Evolutionary conservation across 2,329 filamentous ascomycete genomes (phyloP), one percentile per base, ranked within the genome.

Genomic region (Penicillium verrucosum): DNA sequence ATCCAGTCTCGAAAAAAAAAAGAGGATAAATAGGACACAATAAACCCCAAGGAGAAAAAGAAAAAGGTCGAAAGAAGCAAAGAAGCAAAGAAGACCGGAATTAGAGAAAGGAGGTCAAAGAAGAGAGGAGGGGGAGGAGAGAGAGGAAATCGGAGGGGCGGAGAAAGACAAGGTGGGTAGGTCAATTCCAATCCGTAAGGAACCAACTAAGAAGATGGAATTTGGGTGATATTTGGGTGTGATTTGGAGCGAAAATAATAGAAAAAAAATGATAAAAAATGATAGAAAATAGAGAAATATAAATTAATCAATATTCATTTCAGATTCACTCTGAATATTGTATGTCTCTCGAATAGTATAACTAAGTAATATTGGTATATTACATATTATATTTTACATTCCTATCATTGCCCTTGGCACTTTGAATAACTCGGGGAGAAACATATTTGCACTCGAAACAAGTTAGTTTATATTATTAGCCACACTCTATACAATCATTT

Each of bases 71-170:
- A 47, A 54, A 56, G 44, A 30, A 49, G 30, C 11, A 32, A 32
- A 27, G 18, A 54, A 51, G 30, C 21, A 21, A 21, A 55, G 16
- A 21, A 21, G 21, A 21, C 27, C 38, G 9, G 41, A 23, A 23
- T 11, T 16, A 29, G n/a, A 27, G 44, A 49, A 27, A 37, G 25
- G 52, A n/a, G 40, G 48, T 51, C 37, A 40, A 50, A 42, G 54
- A 57, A 59, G 54, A 37, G 40, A 51, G 46, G 41, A 51, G 46
- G 46, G 41, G 21, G 47, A 18, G 55, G 34, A 27, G 25, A 38
- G 48, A 49, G 47, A 52, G 57, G 54, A 50, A 52, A 52, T 53
- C 49, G 40, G 40, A 51, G 49, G 49, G 49, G 49, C 49, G 40
- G 49, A 51, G 49, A 51, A 44, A 32, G 40, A 44, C 38, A 36